Conservation (phyloP, 2,329 filamentous ascomycete species). For the Tricladium varicosporioides region DNA sequence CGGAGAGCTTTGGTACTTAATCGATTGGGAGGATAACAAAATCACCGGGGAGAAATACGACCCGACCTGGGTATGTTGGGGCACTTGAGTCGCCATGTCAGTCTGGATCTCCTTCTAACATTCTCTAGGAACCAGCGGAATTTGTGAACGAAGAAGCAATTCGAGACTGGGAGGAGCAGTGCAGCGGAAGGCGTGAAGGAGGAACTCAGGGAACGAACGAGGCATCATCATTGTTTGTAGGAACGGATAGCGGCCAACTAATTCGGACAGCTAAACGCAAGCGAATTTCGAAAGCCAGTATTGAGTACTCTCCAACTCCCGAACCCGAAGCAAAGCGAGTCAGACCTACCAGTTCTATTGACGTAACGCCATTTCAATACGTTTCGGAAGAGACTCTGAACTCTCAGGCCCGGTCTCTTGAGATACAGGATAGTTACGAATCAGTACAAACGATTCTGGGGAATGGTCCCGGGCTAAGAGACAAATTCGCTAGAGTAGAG, state of each 20-base stretch:
- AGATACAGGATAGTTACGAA: constrained; percentile 30
- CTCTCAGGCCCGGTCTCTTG: constrained; percentile 3
- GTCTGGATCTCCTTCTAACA: neutral
- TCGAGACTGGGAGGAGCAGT: constrained; percentile 6
- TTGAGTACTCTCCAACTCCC: constrained; percentile 1
- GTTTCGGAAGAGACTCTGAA: constrained; percentile 10
- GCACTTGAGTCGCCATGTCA: no score
- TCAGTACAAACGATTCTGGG: constrained; percentile 11
- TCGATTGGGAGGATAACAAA: constrained; percentile 57
- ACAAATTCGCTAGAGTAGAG: constrained; percentile 9
- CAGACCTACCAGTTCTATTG: constrained; percentile 6
- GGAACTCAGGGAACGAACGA: neutral
- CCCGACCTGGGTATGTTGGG: constrained; percentile 49
- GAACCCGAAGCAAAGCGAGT: constrained; percentile 8
- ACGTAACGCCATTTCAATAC: constrained; percentile 11
- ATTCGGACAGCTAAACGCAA: constrained; percentile 20
- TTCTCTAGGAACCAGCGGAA: constrained; percentile 7
- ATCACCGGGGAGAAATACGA: constrained; percentile 46
- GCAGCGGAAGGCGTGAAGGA: constrained; percentile 3
- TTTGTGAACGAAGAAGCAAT: constrained; percentile 2
- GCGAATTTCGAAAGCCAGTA: neutral
- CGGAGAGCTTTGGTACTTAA: constrained; percentile 42
- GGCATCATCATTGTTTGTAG: constrained; percentile 1
- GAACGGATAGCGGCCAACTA: constrained; percentile 17
- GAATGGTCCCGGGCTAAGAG: neutral